Conservation (phyloP, 2,329 filamentous ascomycete genomes). For the Fusarium torulosum region DNA sequence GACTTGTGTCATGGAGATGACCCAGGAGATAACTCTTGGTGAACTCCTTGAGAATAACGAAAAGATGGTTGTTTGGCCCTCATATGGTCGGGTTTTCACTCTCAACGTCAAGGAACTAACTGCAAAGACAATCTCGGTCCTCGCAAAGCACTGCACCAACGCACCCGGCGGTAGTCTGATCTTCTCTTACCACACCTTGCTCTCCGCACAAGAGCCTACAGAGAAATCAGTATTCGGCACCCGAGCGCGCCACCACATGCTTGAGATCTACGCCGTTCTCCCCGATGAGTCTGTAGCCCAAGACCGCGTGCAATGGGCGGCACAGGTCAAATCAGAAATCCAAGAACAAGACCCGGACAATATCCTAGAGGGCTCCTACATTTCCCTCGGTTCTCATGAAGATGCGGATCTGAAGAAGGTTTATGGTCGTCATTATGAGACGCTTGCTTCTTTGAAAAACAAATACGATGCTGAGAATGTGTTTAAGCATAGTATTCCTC, state of each 20-base stretch:
- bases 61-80: background rate
- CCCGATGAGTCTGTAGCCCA: background rate
- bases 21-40: background rate
- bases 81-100: background rate
- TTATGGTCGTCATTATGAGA: slow-evolving; percentile 7
- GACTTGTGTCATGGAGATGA: slow-evolving; percentile 1
- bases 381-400: background rate
- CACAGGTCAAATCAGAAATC: background rate
- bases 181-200: slow-evolving; percentile 4
- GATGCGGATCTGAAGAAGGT: slow-evolving; percentile 7
- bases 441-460: background rate
- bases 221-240: background rate
- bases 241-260: background rate
- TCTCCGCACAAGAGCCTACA: background rate
- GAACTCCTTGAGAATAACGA: slow-evolving; percentile 5
- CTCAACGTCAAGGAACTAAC: background rate
- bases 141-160: background rate
- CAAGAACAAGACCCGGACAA: slow-evolving; percentile 2
- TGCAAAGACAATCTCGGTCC: fast-evolving
- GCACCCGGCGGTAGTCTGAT: background rate
- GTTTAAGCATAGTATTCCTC: slow-evolving; percentile 11
- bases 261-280: slow-evolving; percentile 14
- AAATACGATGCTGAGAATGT: slow-evolving; percentile 1
- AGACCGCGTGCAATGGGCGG: background rate
- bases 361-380: slow-evolving; percentile 7